A percentile compares a stretch with the other conserved stretches of the same genome.
phyloP scores from a whole-genome alignment of 148 eudicot species.

The Rhododendron simsii region DNA sequence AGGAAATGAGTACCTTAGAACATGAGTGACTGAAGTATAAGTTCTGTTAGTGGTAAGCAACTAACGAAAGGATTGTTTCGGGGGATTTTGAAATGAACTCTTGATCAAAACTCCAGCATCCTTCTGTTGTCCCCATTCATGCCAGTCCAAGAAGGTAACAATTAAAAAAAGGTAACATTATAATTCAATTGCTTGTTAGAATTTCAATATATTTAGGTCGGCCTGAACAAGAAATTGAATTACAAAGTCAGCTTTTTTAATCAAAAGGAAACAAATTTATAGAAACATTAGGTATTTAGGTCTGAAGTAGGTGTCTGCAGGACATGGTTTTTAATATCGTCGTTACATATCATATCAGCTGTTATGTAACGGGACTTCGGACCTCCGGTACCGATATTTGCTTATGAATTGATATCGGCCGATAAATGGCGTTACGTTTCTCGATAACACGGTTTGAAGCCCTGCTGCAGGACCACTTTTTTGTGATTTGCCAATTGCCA shows the following conservation, averaged over 20 bases:
- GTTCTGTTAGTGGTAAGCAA: neutral
- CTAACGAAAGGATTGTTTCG: neutral
- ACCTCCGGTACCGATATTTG: neutral
- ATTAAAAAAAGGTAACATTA: no score
- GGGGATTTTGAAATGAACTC: neutral
- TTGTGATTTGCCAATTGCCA: neutral
- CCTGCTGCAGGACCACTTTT: neutral
- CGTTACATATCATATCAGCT: no score
- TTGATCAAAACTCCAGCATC: neutral
- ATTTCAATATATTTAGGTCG: neutral
- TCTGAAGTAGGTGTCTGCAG: neutral
- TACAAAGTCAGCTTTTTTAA: neutral
- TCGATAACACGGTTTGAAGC: no score
- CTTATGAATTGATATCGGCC: neutral
- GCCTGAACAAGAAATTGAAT: neutral
- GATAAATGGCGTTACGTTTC: no score
- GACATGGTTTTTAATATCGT: neutral
- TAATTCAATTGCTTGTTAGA: neutral
- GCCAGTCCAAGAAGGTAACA: neutral
- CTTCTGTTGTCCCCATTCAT: neutral
- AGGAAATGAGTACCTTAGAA: neutral
- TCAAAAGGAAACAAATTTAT: neutral
- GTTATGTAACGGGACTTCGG: neutral
- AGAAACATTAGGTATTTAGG: neutral
- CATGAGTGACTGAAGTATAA: neutral